Evolutionary conservation across 2,329 filamentous ascomycete genomes (phyloP).

Genomic region (Trematosphaeria pertusa): DNA sequence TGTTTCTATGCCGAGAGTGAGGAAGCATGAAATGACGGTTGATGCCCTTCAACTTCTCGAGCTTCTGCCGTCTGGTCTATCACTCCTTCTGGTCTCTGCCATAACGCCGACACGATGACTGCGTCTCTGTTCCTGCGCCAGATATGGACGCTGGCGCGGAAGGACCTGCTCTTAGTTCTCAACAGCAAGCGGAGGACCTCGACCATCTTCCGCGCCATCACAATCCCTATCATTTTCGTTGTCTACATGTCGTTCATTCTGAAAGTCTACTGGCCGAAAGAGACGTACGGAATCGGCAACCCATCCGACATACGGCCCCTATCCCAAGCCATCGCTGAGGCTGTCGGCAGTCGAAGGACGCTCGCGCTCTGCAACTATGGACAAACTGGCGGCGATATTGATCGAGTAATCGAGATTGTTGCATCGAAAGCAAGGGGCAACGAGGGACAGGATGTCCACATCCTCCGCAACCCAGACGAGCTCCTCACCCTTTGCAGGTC

Average conservation of each 20-base stretch:
- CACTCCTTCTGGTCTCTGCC: too few relatives aligned
- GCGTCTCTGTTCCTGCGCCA: slow-evolving; percentile 50
- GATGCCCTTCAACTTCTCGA: too few relatives aligned
- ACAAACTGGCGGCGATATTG: slow-evolving; percentile 69
- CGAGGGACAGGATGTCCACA: slow-evolving; percentile 61
- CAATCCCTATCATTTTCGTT: slow-evolving; percentile 58
- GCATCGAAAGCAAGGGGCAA: slow-evolving; percentile 59
- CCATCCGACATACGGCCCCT: slow-evolving; percentile 67
- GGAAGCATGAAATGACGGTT: not conserved
- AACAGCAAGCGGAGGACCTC: slow-evolving; percentile 56
- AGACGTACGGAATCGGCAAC: slow-evolving; percentile 70
- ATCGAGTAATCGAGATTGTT: slow-evolving; percentile 70
- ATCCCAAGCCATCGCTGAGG: slow-evolving; percentile 64
- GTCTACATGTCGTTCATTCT: slow-evolving; percentile 50
- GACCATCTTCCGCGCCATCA: slow-evolving; percentile 59
- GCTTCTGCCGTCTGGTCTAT: too few relatives aligned
- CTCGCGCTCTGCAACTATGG: slow-evolving; percentile 80
- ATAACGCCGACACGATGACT: slow-evolving; percentile 11
- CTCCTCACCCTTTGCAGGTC: slow-evolving; percentile 66
- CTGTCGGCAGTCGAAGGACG: slow-evolving; percentile 65
- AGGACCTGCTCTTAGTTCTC: slow-evolving; percentile 60
- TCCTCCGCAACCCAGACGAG: slow-evolving; percentile 59
- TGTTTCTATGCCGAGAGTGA: not conserved
- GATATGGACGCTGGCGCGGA: slow-evolving; percentile 59
- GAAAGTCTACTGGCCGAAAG: slow-evolving; percentile 78